Evolutionary conservation across 1,284 basidiomycete species (phyloP), one percentile per base, ranked within the genome.

Genomic region (Schizophyllum commune): DNA sequence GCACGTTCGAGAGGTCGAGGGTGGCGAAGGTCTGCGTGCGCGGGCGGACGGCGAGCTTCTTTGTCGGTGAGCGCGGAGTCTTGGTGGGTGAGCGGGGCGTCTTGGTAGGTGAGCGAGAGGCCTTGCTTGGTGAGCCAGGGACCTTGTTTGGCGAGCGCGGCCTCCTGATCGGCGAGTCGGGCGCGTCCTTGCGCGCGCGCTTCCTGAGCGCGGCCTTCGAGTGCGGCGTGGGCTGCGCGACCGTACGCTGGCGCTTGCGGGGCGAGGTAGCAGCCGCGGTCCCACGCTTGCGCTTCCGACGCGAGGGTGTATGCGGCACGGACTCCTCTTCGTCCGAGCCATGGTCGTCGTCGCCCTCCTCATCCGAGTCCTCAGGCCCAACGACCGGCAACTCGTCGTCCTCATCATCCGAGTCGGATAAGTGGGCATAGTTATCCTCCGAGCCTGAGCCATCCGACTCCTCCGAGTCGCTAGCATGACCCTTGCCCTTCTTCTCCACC

Each of bases 201-300:
- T 69, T 71, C 57, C 66, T 70, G 21, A 87, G 74, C 5, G 82
- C 80, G 4, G 81, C 81, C 68, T 87, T 87, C 8, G 86, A 87
- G 68, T 86, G 85, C 19, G 88, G 87, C 0, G 87, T 89, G 4
- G 86, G 85, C 32, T 80, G 80, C 1, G 77, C 83, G 15, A 80
- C 65, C 52, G 66, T 69, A 3, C 66, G 67, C 58, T 55, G 58
- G 68, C 65, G 71, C 62, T 69, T 73, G 32, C 70, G 66, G 19
- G 72, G 70, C 4, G 72, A 70, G 6, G 64, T 61, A 62, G 74
- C 62, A 61, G 66, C 39, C 27, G 39, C 51, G 27, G 51, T 32
- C 20, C 55, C 51, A 9, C 70, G 72, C 62, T 70, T 74, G 4
- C 76, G 71, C 68, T 75, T 79, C 34, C 61, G 63, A 6, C 66